phyloP scores from a whole-genome alignment of 352 stramenopile species.

The Globisporangium viniferum region DNA sequence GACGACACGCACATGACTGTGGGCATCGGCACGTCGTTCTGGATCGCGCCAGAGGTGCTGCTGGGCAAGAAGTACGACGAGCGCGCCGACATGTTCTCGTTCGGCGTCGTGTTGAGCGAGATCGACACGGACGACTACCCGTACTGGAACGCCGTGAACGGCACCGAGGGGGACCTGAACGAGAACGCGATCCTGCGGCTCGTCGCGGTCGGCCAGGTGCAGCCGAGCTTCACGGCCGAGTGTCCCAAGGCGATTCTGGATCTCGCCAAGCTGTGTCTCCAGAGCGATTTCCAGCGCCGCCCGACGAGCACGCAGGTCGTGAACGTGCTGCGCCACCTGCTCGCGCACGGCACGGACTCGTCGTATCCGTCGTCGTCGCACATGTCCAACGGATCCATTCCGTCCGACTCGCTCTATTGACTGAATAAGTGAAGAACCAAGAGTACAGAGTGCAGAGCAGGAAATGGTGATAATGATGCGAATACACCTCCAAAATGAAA shows the following conservation, averaged over 20 bases:
- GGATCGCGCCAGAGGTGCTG: neutral
- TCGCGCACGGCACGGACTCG: neutral
- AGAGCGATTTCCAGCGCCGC: neutral
- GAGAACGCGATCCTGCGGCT: slow-evolving; percentile 4
- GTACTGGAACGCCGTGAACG: neutral
- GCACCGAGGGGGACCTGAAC: neutral
- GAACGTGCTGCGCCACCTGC: slow-evolving; percentile 3
- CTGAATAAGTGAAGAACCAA: neutral
- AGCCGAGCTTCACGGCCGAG: neutral
- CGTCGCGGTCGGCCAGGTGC: neutral
- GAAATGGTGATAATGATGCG: neutral
- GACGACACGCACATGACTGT: neutral
- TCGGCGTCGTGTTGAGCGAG: neutral
- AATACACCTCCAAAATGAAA: neutral
- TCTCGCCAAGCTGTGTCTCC: neutral
- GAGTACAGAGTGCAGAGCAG: too few species aligned
- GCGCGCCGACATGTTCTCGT: neutral
- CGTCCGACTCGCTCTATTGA: neutral
- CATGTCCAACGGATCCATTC: neutral
- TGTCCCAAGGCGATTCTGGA: slow-evolving; percentile 2
- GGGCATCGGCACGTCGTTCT: neutral
- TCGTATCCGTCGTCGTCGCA: neutral
- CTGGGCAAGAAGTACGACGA: neutral
- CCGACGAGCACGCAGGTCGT: neutral
- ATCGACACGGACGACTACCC: neutral